Conservation (phyloP, 129 eudicot species). For the Daucus carota region DNA sequence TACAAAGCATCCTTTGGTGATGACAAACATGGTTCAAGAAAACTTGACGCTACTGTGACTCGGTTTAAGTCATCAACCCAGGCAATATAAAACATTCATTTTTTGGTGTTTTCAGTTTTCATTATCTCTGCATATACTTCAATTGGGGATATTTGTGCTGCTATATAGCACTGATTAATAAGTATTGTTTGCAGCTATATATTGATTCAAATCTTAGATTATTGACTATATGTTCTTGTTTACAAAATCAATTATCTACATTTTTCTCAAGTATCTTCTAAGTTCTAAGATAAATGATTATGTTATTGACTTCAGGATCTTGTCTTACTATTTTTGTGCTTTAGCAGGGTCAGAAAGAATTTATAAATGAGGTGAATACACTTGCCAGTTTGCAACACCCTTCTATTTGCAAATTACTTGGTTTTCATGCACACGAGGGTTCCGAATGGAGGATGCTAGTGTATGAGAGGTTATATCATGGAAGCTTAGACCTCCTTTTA, state of each 20-base stretch:
- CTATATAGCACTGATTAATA: neutral
- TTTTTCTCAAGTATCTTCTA: neutral
- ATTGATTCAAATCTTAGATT: neutral
- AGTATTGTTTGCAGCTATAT: too few relatives aligned
- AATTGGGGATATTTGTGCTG: neutral
- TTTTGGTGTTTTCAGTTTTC: neutral
- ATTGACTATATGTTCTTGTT: neutral
- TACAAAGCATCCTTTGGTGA: slow-evolving; percentile 78
- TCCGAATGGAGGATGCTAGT: slow-evolving; percentile 51
- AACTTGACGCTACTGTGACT: slow-evolving; percentile 86
- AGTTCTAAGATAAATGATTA: neutral
- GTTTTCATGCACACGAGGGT: slow-evolving; percentile 4
- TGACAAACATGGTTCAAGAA: slow-evolving; percentile 40
- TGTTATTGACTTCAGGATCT: neutral
- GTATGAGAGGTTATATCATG: slow-evolving; percentile 86
- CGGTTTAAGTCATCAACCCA: slow-evolving; percentile 73
- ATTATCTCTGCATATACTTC: neutral
- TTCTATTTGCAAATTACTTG: slow-evolving; percentile 25
- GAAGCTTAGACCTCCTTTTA: slow-evolving; percentile 80
- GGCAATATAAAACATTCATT: slow-evolving; percentile 25
- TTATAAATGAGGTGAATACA: slow-evolving; percentile 4
- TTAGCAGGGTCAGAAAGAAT: slow-evolving; percentile 2
- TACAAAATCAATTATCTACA: neutral
- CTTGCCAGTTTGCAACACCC: slow-evolving; percentile 16
- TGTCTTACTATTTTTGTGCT: neutral